Evolutionary conservation across 2,329 filamentous ascomycete species (phyloP).

Genomic region (Hymenotorrendiella dingleyae): DNA sequence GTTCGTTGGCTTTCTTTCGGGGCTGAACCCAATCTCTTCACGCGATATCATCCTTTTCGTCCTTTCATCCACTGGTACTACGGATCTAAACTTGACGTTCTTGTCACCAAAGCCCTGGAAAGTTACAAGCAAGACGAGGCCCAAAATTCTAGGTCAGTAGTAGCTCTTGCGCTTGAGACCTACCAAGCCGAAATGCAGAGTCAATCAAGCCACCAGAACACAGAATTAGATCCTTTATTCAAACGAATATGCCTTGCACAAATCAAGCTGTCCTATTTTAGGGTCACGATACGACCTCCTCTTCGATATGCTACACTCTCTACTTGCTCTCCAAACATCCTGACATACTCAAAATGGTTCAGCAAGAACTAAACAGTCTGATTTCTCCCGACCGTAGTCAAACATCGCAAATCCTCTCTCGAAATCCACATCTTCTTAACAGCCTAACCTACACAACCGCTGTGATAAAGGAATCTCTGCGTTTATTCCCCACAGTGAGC

Average conservation of each 20-base stretch:
- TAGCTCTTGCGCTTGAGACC: constrained; percentile 6
- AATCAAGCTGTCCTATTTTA: constrained; percentile 12
- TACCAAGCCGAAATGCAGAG: neutral
- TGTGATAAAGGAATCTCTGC: constrained; percentile 11
- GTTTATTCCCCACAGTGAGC: constrained; percentile 6
- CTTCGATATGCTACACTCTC: constrained; percentile 6
- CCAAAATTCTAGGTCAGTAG: neutral
- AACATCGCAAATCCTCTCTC: constrained; percentile 1
- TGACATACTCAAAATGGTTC: constrained; percentile 1
- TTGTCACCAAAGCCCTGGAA: constrained; percentile 3
- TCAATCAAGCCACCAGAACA: neutral
- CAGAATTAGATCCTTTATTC: constrained; percentile 5
- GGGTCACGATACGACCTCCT: constrained; percentile 12
- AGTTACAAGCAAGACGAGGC: constrained; percentile 3
- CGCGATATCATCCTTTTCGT: constrained; percentile 5
- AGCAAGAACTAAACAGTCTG: neutral
- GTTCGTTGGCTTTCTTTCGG: constrained; percentile 6
- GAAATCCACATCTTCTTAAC: constrained; percentile 7
- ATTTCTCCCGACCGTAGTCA: neutral
- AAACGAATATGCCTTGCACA: constrained; percentile 5
- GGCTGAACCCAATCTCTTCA: constrained; percentile 2
- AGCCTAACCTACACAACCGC: constrained; percentile 10
- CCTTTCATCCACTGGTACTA: constrained; percentile 8
- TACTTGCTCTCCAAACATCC: constrained; percentile 11
- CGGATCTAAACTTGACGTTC: constrained; percentile 3